A percentile compares a stretch with the other conserved stretches of the same genome.
Conservation (phyloP, 257 asterid species). For the Primulina eburnea region DNA sequence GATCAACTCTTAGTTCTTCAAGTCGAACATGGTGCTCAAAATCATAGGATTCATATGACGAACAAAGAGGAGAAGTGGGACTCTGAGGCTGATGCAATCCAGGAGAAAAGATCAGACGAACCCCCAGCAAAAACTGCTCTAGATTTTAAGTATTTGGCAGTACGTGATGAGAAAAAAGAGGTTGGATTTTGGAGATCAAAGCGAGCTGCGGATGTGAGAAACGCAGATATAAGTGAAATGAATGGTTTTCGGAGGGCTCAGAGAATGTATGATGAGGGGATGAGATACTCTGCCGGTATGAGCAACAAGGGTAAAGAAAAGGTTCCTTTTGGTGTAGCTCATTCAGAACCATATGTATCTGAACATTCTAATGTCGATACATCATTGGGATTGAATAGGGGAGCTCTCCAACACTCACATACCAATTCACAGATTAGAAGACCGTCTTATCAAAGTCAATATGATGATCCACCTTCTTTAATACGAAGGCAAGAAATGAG, state of each 20-base stretch:
- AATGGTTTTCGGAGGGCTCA: slow-evolving; percentile 28
- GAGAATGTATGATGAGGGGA: background rate
- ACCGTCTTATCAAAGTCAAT: slow-evolving; percentile 37
- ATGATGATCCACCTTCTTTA: slow-evolving; percentile 33
- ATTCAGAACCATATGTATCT: slow-evolving; percentile 43
- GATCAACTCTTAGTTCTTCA: slow-evolving; percentile 52
- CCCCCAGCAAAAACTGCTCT: slow-evolving; percentile 26
- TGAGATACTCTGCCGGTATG: slow-evolving; percentile 37
- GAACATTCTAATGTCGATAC: slow-evolving; percentile 40
- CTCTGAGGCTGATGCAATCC: slow-evolving; percentile 28
- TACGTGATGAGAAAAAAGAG: slow-evolving; percentile 22
- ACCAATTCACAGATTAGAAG: slow-evolving; percentile 32
- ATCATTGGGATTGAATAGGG: slow-evolving; percentile 33
- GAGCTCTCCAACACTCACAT: slow-evolving; percentile 28
- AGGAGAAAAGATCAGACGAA: slow-evolving; percentile 26
- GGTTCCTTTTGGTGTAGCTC: slow-evolving; percentile 34
- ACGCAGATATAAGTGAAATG: slow-evolving; percentile 21
- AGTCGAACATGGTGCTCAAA: slow-evolving; percentile 43
- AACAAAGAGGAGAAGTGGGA: slow-evolving; percentile 32
- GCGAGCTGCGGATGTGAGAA: slow-evolving; percentile 23
- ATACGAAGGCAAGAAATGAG: slow-evolving; percentile 45
- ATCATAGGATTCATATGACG: slow-evolving; percentile 27
- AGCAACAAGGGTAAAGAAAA: slow-evolving; percentile 50
- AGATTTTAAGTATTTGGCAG: slow-evolving; percentile 28
- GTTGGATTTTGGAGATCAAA: slow-evolving; percentile 24